Evolutionary conservation across 2,329 filamentous ascomycete species (phyloP), one percentile per base, ranked within the genome.

Genomic region (Trichoderma cornu-damae): DNA sequence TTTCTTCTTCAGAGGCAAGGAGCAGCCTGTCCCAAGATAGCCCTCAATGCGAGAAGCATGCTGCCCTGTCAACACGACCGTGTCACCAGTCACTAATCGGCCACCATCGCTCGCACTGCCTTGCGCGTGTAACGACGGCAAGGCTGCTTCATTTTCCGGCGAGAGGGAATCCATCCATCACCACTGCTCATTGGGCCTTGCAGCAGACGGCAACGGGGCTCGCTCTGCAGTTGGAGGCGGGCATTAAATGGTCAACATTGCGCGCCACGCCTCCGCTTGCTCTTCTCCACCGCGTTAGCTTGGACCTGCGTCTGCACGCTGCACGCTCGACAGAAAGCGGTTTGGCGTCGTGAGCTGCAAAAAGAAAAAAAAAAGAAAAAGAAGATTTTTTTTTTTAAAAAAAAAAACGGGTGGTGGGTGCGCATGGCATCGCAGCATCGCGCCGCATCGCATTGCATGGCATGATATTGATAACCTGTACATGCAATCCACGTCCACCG

Each of bases 291-390:
- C 34, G 20, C 44, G 34, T 51, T 54, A 55, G 46, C 44, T 34
- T 59, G 61, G 61, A 62, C 61, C 61, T 62, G 61, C 61, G 50
- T 62, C 61, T 51, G 57, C 48, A 46, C 22, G 46, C 55, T 62
- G 61, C 61, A 61, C 30, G 61, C 46, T 20, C 26, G 35, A 53
- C 48, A 60, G 57, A 54, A 61, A 55, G 44, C 28, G 49, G 61
- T 60, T 59, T 56, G 46, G 60, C 59, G 55, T 51, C n/a, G n/a
- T n/a, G n/a, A 2, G 24, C n/a, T 22, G 30, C 30, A 26, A 40
- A 14, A 44, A 43, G 37, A 26, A n/a, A n/a, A n/a, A n/a, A n/a
- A n/a, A n/a, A n/a, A n/a, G n/a, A n/a, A n/a, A n/a, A n/a, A n/a
- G n/a, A n/a, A n/a, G n/a, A n/a, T n/a, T n/a, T n/a, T n/a, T n/a